Evolutionary conservation across 2,329 filamentous ascomycete genomes (phyloP).

Genomic region (Dactylellina cionopaga): DNA sequence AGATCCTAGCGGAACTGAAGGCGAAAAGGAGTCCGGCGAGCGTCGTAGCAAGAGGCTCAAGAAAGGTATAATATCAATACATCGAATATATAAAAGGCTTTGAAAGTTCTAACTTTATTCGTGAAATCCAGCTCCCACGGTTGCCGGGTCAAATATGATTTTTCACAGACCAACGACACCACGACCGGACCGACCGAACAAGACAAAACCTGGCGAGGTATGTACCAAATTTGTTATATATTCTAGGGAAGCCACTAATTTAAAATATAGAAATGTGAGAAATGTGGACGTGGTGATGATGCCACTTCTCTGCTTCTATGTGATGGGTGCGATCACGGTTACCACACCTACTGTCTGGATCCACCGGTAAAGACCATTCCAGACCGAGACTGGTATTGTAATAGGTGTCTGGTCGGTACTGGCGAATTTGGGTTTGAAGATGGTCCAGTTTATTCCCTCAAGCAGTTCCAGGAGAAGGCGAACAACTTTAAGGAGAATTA

Average conservation of each 20-base stretch:
- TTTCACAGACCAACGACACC: conserved; percentile 82
- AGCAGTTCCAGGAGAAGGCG: conserved; percentile 95
- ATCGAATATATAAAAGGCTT: not conserved
- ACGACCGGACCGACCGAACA: conserved; percentile 68
- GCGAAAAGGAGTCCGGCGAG: conserved; percentile 73
- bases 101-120: conserved; percentile 54
- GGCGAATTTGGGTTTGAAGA: conserved; percentile 98
- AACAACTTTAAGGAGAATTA: conserved; percentile 94
- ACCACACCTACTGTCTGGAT: conserved; percentile 87
- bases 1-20: conserved; percentile 61
- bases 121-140: conserved; percentile 73
- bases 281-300: conserved; percentile 82
- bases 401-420: conserved; percentile 92
- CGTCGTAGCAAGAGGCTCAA: conserved; percentile 92
- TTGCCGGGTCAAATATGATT: conserved; percentile 96
- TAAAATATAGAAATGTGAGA: conserved; percentile 76
- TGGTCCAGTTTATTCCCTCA: conserved; percentile 91
- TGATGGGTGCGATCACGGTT: conserved; percentile 90
- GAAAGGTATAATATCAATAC: conserved; percentile 74
- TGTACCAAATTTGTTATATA: conserved; percentile 29
- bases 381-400: conserved; percentile 93
- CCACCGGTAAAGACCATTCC: conserved; percentile 81
- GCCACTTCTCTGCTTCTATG: conserved; percentile 77
- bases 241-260: conserved; percentile 57
- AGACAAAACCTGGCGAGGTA: conserved; percentile 70